A percentile compares a stretch with the other conserved stretches of the same genome.
Conservation (phyloP, 2,329 filamentous ascomycete species). For the Magnaporthiopsis incrustans region DNA sequence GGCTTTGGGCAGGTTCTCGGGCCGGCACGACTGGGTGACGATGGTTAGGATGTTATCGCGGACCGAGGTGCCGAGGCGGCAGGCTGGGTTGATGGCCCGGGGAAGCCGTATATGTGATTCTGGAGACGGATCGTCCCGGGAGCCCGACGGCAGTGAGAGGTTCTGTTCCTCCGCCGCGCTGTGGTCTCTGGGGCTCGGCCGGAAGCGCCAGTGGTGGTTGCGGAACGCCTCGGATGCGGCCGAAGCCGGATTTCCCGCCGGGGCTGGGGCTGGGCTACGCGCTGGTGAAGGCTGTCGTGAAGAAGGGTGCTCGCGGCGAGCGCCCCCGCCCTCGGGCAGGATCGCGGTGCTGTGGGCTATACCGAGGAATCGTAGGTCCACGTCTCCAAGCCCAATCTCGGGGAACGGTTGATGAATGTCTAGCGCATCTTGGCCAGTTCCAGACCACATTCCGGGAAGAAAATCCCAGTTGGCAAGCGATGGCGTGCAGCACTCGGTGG, state of each 20-base stretch:
- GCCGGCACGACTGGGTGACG: background rate
- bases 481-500: background rate
- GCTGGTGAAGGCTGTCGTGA: background rate
- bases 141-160: slow-evolving; percentile 19
- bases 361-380: background rate
- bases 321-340: too few relatives aligned
- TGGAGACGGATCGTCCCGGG: slow-evolving; percentile 14
- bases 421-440: too few relatives aligned
- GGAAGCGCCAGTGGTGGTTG: slow-evolving; percentile 20
- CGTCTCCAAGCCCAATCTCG: background rate
- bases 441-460: too few relatives aligned
- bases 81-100: background rate
- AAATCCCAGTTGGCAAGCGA: background rate
- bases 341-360: background rate
- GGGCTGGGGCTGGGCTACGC: slow-evolving; percentile 5
- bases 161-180: slow-evolving; percentile 24
- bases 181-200: slow-evolving; percentile 22
- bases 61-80: background rate
- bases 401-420: background rate
- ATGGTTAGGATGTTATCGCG: background rate
- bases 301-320: background rate
- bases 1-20: slow-evolving; percentile 11
- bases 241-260: background rate
- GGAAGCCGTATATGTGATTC: background rate
- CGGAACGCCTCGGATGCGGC: slow-evolving; percentile 12